These are phyloP conservation scores for Rutstroemia sydowiana DNA, from an alignment of 2,329 filamentous ascomycete species.

Conservation along the genomic window DNA sequence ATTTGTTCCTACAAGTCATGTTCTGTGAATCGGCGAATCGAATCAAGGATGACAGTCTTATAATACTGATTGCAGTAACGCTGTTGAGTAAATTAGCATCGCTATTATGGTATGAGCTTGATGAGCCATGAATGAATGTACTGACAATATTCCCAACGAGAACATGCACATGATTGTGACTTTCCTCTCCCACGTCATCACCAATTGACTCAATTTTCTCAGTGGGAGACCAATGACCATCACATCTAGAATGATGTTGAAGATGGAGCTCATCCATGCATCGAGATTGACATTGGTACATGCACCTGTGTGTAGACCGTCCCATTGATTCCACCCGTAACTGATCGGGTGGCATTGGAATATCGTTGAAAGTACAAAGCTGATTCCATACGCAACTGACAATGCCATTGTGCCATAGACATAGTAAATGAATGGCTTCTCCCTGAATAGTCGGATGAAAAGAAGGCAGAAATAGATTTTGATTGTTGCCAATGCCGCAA, in stretches of 20 bases:
- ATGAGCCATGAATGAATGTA: too few relatives aligned
- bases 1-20: neutral
- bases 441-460: slow-evolving; percentile 47
- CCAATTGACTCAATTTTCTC: slow-evolving; percentile 35
- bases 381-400: slow-evolving; percentile 18
- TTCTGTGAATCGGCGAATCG: neutral
- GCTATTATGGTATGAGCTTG: too few relatives aligned
- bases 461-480: slow-evolving; percentile 47
- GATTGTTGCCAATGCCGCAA: slow-evolving; percentile 5
- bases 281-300: slow-evolving; percentile 44
- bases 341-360: slow-evolving; percentile 39
- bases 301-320: slow-evolving; percentile 36
- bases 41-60: neutral
- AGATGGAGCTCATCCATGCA: slow-evolving; percentile 42
- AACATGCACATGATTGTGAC: slow-evolving; percentile 43
- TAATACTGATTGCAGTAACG: neutral
- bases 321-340: slow-evolving; percentile 47
- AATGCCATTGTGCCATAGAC: slow-evolving; percentile 27
- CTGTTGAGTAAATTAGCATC: neutral
- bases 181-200: slow-evolving; percentile 41
- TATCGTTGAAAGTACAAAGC: slow-evolving; percentile 4
- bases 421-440: slow-evolving; percentile 27
- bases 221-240: slow-evolving; percentile 45
- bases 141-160: neutral
- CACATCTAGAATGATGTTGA: slow-evolving; percentile 45